Evolutionary conservation across 75 land plant species (phyloP).

Genomic region (Selaginella tamariscina): DNA sequence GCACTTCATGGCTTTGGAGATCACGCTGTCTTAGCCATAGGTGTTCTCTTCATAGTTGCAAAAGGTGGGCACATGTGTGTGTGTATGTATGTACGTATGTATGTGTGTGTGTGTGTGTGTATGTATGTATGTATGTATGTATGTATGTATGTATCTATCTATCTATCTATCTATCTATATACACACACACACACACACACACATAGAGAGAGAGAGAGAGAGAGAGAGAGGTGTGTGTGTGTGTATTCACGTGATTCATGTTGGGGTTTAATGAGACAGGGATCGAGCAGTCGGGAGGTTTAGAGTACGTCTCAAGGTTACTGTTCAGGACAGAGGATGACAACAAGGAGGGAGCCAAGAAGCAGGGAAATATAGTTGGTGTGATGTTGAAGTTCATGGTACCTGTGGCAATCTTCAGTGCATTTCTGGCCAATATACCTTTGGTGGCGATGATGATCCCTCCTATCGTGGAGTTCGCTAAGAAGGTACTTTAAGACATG

Average conservation of each 20-base stretch:
- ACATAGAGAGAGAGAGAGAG: no score
- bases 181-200: no score
- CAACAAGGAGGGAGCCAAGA: slow-evolving; percentile 11
- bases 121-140: not conserved
- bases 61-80: slow-evolving; percentile 16
- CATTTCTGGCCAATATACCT: slow-evolving; percentile 34
- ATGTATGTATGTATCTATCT: no score
- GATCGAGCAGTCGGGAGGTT: slow-evolving; percentile 26
- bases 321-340: slow-evolving; percentile 21
- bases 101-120: no score
- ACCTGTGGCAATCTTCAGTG: slow-evolving; percentile 30
- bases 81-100: not conserved
- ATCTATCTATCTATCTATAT: no score
- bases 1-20: slow-evolving; percentile 33
- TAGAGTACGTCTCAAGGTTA: slow-evolving; percentile 27
- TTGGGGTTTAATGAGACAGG: not conserved
- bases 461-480: slow-evolving; percentile 25
- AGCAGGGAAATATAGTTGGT: slow-evolving; percentile 18
- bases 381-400: slow-evolving; percentile 25
- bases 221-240: no score
- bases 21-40: slow-evolving; percentile 28
- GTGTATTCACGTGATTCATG: not conserved
- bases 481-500: slow-evolving; percentile 26
- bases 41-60: slow-evolving; percentile 29
- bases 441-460: slow-evolving; percentile 40